Percentiles rank a stretch among this genome's conserved stretches.
phyloP scores from a whole-genome alignment of 2,329 filamentous ascomycete genomes.

The Exserohilum rostratum region DNA sequence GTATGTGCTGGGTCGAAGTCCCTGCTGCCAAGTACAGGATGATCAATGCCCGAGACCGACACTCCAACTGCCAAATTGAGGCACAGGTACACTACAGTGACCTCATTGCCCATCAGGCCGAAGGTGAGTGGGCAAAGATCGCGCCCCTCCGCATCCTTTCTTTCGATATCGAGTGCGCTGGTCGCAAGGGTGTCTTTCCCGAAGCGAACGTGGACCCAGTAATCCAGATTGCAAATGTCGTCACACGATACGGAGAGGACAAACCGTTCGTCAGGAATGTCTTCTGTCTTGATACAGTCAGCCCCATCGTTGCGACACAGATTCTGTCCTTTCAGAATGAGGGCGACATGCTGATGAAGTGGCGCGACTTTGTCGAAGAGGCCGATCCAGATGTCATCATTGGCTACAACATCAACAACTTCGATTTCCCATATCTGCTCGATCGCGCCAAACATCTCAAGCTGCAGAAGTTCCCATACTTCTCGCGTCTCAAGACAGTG shows the following conservation, averaged over 20 bases:
- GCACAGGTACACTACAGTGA: constrained; percentile 82
- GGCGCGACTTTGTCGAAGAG: constrained; percentile 87
- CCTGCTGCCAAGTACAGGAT: constrained; percentile 75
- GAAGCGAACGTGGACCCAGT: constrained; percentile 91
- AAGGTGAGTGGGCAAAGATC: constrained; percentile 98
- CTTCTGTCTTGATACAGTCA: constrained; percentile 91
- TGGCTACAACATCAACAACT: constrained; percentile 98
- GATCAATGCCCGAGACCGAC: constrained; percentile 67
- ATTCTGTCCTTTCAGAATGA: constrained; percentile 83
- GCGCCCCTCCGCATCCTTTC: constrained; percentile 90
- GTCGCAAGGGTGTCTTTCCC: constrained; percentile 95
- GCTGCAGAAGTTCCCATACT: constrained; percentile 79
- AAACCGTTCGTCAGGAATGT: constrained; percentile 97
- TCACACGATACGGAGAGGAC: constrained; percentile 90
- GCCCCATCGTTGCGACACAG: constrained; percentile 92
- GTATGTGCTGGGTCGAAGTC: constrained; percentile 97
- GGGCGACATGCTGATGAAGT: constrained; percentile 87
- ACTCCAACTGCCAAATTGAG: constrained; percentile 97
- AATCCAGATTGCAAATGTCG: constrained; percentile 97
- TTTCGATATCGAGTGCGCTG: constrained; percentile 98
- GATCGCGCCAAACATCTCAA: constrained; percentile 87
- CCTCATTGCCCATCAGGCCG: constrained; percentile 82
- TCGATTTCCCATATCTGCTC: constrained; percentile 95
- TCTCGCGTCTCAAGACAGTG: constrained; percentile 77
- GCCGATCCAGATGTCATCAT: constrained; percentile 98